phyloP scores from a whole-genome alignment of 306 rosid genomes.

The Delonix regia region DNA sequence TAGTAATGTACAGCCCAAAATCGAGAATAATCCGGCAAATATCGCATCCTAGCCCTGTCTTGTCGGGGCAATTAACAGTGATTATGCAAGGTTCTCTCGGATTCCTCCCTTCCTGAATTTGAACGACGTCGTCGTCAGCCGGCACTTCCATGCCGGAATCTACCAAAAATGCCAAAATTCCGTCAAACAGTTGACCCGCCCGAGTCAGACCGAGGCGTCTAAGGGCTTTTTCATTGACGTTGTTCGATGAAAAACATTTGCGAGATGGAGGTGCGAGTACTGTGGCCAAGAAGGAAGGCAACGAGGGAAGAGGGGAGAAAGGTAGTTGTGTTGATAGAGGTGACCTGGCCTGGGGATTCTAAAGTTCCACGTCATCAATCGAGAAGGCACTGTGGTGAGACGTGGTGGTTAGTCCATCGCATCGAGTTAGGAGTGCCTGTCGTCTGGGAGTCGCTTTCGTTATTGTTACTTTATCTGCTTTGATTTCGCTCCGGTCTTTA shows the following conservation, averaged over 20 bases:
- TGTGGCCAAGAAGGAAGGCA: background rate
- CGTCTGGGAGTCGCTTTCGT: background rate
- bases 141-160: constrained; percentile 47
- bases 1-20: constrained; percentile 64
- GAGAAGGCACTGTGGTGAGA: constrained; percentile 26
- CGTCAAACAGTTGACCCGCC: background rate
- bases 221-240: background rate
- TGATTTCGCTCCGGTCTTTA: too few relatives aligned
- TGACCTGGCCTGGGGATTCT: background rate
- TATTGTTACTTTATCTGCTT: background rate
- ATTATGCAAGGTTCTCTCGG: constrained; percentile 57
- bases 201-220: background rate
- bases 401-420: background rate
- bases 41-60: constrained; percentile 76
- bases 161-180: background rate
- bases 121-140: constrained; percentile 67
- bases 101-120: constrained; percentile 46
- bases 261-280: background rate
- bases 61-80: constrained; percentile 79
- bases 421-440: background rate
- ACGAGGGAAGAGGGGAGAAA: background rate
- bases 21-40: constrained; percentile 71
- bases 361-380: constrained; percentile 33
- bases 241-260: too few relatives aligned
- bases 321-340: background rate